Evolutionary conservation across 2,329 filamentous ascomycete species (phyloP).

Genomic region (Stemphylium lycopersici): DNA sequence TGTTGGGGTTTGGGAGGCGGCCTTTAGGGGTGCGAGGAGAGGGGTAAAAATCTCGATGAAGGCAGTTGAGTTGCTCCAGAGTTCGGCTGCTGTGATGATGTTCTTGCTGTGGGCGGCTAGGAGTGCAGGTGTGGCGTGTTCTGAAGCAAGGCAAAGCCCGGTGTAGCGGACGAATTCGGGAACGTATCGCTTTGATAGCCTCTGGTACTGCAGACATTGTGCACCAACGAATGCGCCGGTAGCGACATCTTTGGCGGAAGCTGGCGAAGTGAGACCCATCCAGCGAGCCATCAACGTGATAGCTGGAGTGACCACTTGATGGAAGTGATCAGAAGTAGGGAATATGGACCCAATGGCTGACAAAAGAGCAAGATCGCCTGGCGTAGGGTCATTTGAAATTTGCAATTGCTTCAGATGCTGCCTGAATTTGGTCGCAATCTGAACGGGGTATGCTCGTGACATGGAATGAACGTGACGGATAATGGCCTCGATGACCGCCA

Average conservation of each 20-base stretch:
- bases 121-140: constrained; percentile 52
- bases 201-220: constrained; percentile 81
- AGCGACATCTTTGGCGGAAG: constrained; percentile 68
- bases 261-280: constrained; percentile 76
- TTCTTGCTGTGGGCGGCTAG: constrained; percentile 69
- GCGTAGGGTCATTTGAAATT: constrained; percentile 58
- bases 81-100: constrained; percentile 69
- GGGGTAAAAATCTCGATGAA: constrained; percentile 82
- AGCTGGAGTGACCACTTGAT: constrained; percentile 90
- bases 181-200: constrained; percentile 81
- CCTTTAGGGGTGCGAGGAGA: constrained; percentile 46
- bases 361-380: constrained; percentile 82
- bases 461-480: constrained; percentile 92
- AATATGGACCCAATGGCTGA: constrained; percentile 85
- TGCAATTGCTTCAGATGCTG: constrained; percentile 67
- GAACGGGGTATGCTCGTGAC: constrained; percentile 80
- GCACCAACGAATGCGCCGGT: constrained; percentile 80
- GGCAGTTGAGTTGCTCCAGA: constrained; percentile 75
- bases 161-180: constrained; percentile 87
- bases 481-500: constrained; percentile 75
- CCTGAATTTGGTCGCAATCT: constrained; percentile 79
- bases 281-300: constrained; percentile 84
- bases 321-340: constrained; percentile 96
- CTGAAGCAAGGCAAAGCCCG: constrained; percentile 68
- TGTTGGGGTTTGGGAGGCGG: constrained; percentile 50